These are phyloP conservation scores for Pythium dissimile DNA, from an alignment of 352 stramenopile species.

Conservation along the genomic window DNA sequence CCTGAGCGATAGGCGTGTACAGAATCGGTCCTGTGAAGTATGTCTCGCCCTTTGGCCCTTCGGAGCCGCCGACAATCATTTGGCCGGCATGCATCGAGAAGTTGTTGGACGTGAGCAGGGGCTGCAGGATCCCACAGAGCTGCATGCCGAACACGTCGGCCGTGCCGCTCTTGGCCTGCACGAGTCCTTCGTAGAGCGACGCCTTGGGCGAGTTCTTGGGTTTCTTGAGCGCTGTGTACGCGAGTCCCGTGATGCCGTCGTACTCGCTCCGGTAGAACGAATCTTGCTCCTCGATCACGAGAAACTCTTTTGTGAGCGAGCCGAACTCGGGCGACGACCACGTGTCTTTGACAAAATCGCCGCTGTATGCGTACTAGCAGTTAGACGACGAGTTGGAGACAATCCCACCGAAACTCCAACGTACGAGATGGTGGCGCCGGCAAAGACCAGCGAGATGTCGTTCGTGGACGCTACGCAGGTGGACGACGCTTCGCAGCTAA, in stretches of 20 bases:
- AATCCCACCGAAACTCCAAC: slow-evolving; percentile 1
- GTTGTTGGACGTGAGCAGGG: slow-evolving; percentile 39
- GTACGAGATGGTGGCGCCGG: slow-evolving; percentile 63
- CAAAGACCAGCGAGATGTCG: slow-evolving; percentile 43
- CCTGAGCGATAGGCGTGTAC: slow-evolving; percentile 71
- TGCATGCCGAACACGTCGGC: slow-evolving; percentile 70
- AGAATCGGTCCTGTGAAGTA: slow-evolving; percentile 71
- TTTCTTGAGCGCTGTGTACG: slow-evolving; percentile 51
- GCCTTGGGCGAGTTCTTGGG: slow-evolving; percentile 33
- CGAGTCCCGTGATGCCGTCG: slow-evolving; percentile 75
- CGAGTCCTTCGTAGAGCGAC: slow-evolving; percentile 60
- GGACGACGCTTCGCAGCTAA: slow-evolving; percentile 57
- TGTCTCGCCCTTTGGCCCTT: slow-evolving; percentile 45
- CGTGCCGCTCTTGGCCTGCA: slow-evolving; percentile 31
- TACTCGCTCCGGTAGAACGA: slow-evolving; percentile 75
- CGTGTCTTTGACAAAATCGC: slow-evolving; percentile 65
- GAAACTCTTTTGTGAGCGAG: slow-evolving; percentile 58
- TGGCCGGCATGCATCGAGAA: slow-evolving; percentile 60
- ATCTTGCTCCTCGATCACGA: slow-evolving; percentile 70
- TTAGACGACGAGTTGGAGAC: background rate
- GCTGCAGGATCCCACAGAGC: slow-evolving; percentile 78
- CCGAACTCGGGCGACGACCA: slow-evolving; percentile 57
- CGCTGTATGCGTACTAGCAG: slow-evolving; percentile 33
- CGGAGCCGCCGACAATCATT: slow-evolving; percentile 59
- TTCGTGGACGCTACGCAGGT: slow-evolving; percentile 41